Percentiles rank a stretch among this genome's conserved stretches.
phyloP scores from a whole-genome alignment of 371 early-diverging fungal genomes.

The Sporodiniella umbellata region DNA sequence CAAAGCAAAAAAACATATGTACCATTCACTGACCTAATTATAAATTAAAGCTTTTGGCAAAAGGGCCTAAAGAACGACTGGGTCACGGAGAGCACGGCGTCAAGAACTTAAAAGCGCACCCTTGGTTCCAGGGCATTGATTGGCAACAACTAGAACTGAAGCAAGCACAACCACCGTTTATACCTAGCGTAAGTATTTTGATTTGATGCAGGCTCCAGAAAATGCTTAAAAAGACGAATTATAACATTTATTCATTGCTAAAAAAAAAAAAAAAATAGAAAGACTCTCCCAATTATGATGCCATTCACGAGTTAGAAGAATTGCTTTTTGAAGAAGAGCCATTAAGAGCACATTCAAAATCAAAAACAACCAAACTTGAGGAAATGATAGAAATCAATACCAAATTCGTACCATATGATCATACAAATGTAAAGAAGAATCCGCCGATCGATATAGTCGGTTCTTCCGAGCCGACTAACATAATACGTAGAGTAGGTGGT shows the following conservation, averaged over 20 bases:
- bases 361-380: slow-evolving; percentile 14
- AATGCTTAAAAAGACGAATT: too few relatives aligned
- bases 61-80: slow-evolving; percentile 51
- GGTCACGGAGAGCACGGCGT: slow-evolving; percentile 57
- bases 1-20: not conserved
- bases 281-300: slow-evolving; percentile 84
- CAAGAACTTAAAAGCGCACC: slow-evolving; percentile 53
- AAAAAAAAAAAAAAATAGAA: slow-evolving; percentile 30
- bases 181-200: slow-evolving; percentile 50
- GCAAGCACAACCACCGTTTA: slow-evolving; percentile 57
- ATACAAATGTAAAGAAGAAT: slow-evolving; percentile 36
- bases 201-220: not conserved
- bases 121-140: slow-evolving; percentile 59
- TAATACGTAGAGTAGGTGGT: slow-evolving; percentile 10
- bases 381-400: slow-evolving; percentile 49
- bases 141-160: slow-evolving; percentile 57
- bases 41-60: slow-evolving; percentile 46
- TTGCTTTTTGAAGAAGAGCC: slow-evolving; percentile 88
- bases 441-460: not conserved
- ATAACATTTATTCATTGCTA: not conserved
- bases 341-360: slow-evolving; percentile 36
- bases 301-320: slow-evolving; percentile 90
- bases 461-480: not conserved
- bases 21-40: not conserved
- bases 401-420: slow-evolving; percentile 59